Percentiles rank a stretch among this genome's conserved stretches.
phyloP scores from a whole-genome alignment of 163 green algal species.

The Chlorella variabilis region DNA sequence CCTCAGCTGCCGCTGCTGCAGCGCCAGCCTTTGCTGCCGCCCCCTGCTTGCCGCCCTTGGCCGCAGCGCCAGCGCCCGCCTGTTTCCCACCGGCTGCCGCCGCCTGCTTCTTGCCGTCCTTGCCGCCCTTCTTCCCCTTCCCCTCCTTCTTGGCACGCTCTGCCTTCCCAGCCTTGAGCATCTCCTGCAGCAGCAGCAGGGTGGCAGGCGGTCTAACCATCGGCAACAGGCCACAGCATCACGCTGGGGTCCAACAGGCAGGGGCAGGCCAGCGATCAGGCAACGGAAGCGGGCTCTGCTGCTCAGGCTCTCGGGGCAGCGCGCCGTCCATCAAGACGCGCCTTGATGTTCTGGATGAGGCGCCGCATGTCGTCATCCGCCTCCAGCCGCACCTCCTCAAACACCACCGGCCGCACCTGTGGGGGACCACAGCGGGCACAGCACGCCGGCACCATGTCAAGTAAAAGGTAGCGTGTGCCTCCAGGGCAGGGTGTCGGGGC shows the following conservation, averaged over 20 bases:
- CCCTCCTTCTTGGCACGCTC: constrained; percentile 72
- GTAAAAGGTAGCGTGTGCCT: too few species aligned
- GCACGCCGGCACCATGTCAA: too few species aligned
- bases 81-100: not conserved
- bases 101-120: not conserved
- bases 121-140: constrained; percentile 14
- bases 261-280: too few species aligned
- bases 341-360: constrained; percentile 89
- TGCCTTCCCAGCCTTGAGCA: constrained; percentile 2
- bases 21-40: not conserved
- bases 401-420: constrained; percentile 84
- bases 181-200: constrained; percentile 32
- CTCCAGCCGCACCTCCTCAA: constrained; percentile 87
- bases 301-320: too few species aligned
- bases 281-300: too few species aligned
- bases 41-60: too few species aligned
- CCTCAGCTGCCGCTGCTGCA: constrained; percentile 17
- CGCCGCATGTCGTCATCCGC: constrained; percentile 91
- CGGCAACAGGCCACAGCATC: too few species aligned
- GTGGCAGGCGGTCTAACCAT: too few species aligned
- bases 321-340: too few species aligned
- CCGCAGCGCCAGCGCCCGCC: too few species aligned
- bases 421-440: too few species aligned
- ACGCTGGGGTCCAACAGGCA: too few species aligned
- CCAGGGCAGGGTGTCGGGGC: not conserved